Base-by-base conservation (phyloP, 495 filamentous ascomycete genomes). In the Xylaria cubensis region DNA sequence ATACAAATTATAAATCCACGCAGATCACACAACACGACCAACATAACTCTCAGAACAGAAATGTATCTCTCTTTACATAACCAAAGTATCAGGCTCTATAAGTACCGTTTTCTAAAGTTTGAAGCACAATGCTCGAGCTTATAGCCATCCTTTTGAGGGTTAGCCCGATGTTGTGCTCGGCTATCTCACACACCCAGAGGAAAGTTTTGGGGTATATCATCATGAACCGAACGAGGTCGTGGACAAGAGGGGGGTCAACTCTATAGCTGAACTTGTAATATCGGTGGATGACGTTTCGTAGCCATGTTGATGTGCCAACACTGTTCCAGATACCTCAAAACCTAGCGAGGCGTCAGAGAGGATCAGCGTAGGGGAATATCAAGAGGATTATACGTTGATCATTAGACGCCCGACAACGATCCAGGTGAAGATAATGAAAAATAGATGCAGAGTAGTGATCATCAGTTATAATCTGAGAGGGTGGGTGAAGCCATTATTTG, bases 371-470 rank as follows among this genome's bases (percentile, higher is more conserved):
- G 29, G 15, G 34, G 12, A 29, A 12, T 17, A 24, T 44, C n/a
- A 19, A 12, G n/a, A 17, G 10, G 21, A 48, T 5, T 24, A 48
- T 64, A 64, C 62, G 24, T n/a, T 34, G 41, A 46, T 29, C 4
- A 34, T 29, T 29, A 2, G 9, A 29, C 13, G 12, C 4, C 9
- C 8, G 41, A 34, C 42, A 17, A 32, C 41, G 62, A n/a, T 26
- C 41, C 41, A 64, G 21, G 42, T 64, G 24, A 64, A 64, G 3
- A 32, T 15, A 41, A 48, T 64, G 42, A 64, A 15, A 26, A 64
- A 10, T 29, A 64, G 61, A 15, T 64, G 41, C 0, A 48, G 13
- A 0, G 42, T 48, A 5, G 62, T 64, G 24, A 64, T 41, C 8
- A n/a, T 48, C 42, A 64, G 48, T 24, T 15, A 64, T 15, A 41